Evolutionary conservation across 2,329 filamentous ascomycete species (phyloP), one percentile per base, ranked within the genome.

Genomic region (Incumbomyces lentus): DNA sequence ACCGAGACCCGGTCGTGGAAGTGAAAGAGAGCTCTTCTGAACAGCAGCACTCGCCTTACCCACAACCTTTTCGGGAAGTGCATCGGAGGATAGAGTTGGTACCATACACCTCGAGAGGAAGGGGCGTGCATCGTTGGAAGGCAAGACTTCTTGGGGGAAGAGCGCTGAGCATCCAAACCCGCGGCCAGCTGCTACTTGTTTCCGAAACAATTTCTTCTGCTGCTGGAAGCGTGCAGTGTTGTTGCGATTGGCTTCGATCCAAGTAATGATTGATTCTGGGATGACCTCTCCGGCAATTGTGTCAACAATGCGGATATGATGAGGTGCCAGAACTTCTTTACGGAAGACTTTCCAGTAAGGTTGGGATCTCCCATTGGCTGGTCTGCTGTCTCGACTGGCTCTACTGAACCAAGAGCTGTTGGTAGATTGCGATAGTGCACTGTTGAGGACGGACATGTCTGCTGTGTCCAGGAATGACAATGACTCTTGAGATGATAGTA

Each of bases 91-190:
- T 47, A 54, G 55, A 17, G 42, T 41, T 1, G 55, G 55, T 2
- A 56, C 44, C 54, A 57, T 55, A 34, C 52, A 55, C 4, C 52
- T 51, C 14, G 54, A 47, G 22, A 57, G 49, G 12, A 46, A 37
- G 2, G 42, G 32, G 33, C 52, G 49, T 13, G 49, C 39, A n/a
- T 55, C 47, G 14, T 50, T 52, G 2, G 53, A 32, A 2, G 55
- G 55, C 3, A 57, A 37, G 12, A 56, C 39, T 35, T 56, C 55
- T 5, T 51, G 52, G 2, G 55, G 54, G 29, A 57, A 57, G 5
- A 57, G 46, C 6, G 55, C 50, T 14, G 52, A 53, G 2, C 52
- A 50, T 11, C 54, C 55, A 45, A 57, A 55, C 3, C 54, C 55
- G 13, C 51, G 47, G 2, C 54, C 55, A 6, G 16, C 46, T 13